Conservation (phyloP, 768 basidiomycete species). For the Macrolepiota fuliginosa region DNA sequence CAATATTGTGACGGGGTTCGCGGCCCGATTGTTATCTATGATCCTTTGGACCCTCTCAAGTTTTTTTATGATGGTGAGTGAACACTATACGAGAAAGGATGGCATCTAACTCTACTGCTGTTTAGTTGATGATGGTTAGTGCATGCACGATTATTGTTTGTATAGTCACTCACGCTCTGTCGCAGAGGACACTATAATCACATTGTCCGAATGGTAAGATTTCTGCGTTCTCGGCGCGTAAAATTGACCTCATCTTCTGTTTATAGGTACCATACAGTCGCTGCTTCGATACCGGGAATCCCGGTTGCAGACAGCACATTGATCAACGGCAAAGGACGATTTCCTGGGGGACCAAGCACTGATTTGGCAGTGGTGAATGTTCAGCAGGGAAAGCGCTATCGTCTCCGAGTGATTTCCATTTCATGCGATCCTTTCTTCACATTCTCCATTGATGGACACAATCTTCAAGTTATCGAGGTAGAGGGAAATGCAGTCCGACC, state of each 20-base stretch:
- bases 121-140: constrained; percentile 15
- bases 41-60: constrained; percentile 32
- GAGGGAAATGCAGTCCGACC: constrained; percentile 31
- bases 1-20: constrained; percentile 51
- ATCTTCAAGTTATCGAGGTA: constrained; percentile 36
- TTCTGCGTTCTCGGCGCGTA: not conserved
- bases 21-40: constrained; percentile 35
- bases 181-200: constrained; percentile 42
- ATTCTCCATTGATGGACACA: constrained; percentile 40
- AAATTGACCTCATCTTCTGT: not conserved
- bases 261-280: constrained; percentile 26
- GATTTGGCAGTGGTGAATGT: constrained; percentile 39
- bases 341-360: constrained; percentile 29
- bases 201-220: constrained; percentile 36
- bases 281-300: constrained; percentile 10
- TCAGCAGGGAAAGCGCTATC: constrained; percentile 37
- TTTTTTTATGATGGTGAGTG: constrained; percentile 26
- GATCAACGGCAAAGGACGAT: constrained; percentile 47
- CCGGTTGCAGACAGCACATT: constrained; percentile 30
- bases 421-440: constrained; percentile 41
- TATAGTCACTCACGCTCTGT: not conserved
- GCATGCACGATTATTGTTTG: not conserved
- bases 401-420: constrained; percentile 47
- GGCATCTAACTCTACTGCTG: not conserved
- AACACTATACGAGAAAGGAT: not conserved